Evolutionary conservation across 805 yeast species (phyloP), one percentile per base, ranked within the genome.

Genomic region (Ascoidea asiatica): DNA sequence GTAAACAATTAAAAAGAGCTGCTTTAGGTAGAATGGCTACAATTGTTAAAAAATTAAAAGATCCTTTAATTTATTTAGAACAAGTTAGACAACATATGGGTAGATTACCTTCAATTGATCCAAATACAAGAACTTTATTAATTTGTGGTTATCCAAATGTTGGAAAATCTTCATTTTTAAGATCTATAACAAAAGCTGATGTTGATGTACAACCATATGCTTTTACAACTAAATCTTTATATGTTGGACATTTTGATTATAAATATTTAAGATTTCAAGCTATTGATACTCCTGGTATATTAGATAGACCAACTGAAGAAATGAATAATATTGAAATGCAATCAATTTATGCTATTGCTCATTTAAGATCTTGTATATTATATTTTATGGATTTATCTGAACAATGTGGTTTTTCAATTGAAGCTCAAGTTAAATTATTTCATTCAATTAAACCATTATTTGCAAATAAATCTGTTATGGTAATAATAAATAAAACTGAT

Each of bases 321-420:
- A 92, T 92, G 99, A 92, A 92, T 72, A 92, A 92, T 67, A 92
- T 92, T 64, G 99, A 92, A 71, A 92, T 92, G 98, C 99, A 92
- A 70, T 84, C 95, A 43, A 92, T 92, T 59, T 92, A 92, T 59
- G 98, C 98, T 50, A 88, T 92, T 72, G 98, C 98, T 33, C 98
- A 92, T 66, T 77, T 92, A 64, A 79, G 97, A 62, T 89, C 97
- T 22, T 86, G 97, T 64, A 95, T 92, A 40, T 67, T 92, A 59
- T 92, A 92, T 69, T 92, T 92, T 61, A 92, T 92, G 98, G 99
- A 92, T 72, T 73, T 90, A 55, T 85, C 95, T 33, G 99, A 92
- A 71, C 97, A 90, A 74, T 92, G 99, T 77, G 99, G 99, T 42
- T 92, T 90, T 70, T 79, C 95, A 19, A 79, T 92, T 53, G 97